Percentiles rank a stretch among this genome's conserved stretches.
These are phyloP conservation scores for Ceratocystis destructans DNA, from an alignment of 2,329 filamentous ascomycete genomes.

Conservation along the genomic window DNA sequence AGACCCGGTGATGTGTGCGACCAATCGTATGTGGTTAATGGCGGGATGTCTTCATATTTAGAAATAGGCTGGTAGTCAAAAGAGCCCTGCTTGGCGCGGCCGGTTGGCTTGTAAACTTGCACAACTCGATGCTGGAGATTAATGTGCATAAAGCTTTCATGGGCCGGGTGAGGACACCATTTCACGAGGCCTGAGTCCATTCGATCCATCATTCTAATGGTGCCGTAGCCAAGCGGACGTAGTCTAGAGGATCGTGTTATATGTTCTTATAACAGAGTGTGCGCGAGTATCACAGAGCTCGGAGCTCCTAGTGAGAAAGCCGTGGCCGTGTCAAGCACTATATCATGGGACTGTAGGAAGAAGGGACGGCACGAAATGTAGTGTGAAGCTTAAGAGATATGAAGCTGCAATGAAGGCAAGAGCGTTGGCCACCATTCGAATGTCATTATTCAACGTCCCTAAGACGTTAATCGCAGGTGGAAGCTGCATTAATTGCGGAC, in stretches of 20 bases:
- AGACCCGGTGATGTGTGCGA: constrained; percentile 49
- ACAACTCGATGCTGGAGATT: constrained; percentile 50
- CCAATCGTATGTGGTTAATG: constrained; percentile 54
- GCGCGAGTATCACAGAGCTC: not conserved
- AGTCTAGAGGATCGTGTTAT: not conserved
- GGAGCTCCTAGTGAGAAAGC: not conserved
- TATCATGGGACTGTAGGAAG: not conserved
- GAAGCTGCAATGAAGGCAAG: not conserved
- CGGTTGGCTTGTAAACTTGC: constrained; percentile 49
- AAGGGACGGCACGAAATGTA: not conserved
- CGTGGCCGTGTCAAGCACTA: not conserved
- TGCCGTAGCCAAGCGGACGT: constrained; percentile 3
- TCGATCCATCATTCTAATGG: constrained; percentile 36
- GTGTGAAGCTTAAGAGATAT: not conserved
- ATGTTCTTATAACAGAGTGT: not conserved
- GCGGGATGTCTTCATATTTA: constrained; percentile 49
- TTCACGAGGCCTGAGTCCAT: constrained; percentile 50
- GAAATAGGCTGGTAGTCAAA: constrained; percentile 46
- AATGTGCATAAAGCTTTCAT: constrained; percentile 50
- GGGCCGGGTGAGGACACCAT: constrained; percentile 47
- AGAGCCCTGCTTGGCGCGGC: constrained; percentile 40
- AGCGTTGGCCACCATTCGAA: not conserved
- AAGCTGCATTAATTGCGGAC: not conserved
- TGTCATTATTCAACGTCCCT: not conserved
- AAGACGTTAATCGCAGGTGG: not conserved